A percentile compares a stretch with the other conserved stretches of the same genome.
These are phyloP conservation scores for Blastobotrys malaysiensis DNA, from an alignment of 1,139 yeast species.

Conservation along the genomic window DNA sequence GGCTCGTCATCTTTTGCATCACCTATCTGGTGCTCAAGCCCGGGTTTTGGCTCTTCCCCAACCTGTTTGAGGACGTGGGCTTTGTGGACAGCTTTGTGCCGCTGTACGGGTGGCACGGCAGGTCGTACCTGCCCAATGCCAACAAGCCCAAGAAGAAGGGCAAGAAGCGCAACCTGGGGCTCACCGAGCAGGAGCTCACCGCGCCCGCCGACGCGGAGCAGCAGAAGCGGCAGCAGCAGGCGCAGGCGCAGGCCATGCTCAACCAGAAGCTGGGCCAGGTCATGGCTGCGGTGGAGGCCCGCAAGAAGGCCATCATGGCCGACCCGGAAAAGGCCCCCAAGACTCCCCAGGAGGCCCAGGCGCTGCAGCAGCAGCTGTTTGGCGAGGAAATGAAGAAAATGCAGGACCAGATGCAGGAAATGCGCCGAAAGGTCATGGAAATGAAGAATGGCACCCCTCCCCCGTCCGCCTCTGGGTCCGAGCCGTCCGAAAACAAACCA, in stretches of 20 bases:
- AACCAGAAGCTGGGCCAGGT: not conserved
- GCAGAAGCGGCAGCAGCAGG: slow-evolving; percentile 5
- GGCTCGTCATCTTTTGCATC: slow-evolving; percentile 65
- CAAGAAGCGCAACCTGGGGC: slow-evolving; percentile 16
- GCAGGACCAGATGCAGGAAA: slow-evolving; percentile 11
- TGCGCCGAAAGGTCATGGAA: not conserved
- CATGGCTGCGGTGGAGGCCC: slow-evolving; percentile 1
- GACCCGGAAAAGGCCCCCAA: slow-evolving; percentile 10
- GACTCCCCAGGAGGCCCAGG: slow-evolving; percentile 6
- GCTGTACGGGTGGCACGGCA: slow-evolving; percentile 74
- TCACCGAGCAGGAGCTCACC: slow-evolving; percentile 6
- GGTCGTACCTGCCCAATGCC: slow-evolving; percentile 29
- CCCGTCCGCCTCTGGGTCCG: not conserved
- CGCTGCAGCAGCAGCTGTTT: slow-evolving; percentile 9
- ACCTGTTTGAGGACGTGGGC: slow-evolving; percentile 92
- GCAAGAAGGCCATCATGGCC: not conserved
- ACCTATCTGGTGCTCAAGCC: slow-evolving; percentile 56
- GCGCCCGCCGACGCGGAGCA: slow-evolving; percentile 12
- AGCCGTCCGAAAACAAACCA: slow-evolving; percentile 2
- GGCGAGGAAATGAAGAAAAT: slow-evolving; percentile 12
- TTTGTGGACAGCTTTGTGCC: slow-evolving; percentile 90
- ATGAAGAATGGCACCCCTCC: not conserved
- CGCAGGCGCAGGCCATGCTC: not conserved
- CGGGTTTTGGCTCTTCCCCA: slow-evolving; percentile 94
- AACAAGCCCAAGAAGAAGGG: slow-evolving; percentile 25